Evolutionary conservation across 129 eudicot genomes (phyloP).

Genomic region (Pittosporum tobira): DNA sequence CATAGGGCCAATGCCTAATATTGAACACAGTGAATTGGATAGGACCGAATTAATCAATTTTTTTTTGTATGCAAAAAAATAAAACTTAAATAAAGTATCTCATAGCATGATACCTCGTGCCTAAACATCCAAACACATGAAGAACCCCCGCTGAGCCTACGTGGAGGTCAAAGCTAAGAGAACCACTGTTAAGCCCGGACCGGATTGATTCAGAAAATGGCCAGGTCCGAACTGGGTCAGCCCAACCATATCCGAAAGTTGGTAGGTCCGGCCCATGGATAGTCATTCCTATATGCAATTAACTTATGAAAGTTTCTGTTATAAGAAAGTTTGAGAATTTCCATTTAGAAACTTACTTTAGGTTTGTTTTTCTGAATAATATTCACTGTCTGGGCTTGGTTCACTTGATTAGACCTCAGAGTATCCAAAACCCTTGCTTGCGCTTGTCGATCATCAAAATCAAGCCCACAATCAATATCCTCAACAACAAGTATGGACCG

Average conservation of each 20-base stretch:
- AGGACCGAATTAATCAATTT: too few relatives aligned
- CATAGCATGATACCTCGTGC: too few relatives aligned
- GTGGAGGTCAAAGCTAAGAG: too few relatives aligned
- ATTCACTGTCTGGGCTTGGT: constrained; percentile 15
- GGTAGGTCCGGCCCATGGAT: too few relatives aligned
- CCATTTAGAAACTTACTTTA: neutral
- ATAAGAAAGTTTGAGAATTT: neutral
- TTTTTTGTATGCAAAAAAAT: too few relatives aligned
- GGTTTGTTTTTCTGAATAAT: constrained; percentile 5
- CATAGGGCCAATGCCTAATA: too few relatives aligned
- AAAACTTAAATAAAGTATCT: too few relatives aligned
- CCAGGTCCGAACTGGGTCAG: neutral
- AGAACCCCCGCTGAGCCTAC: too few relatives aligned
- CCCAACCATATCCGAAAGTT: neutral
- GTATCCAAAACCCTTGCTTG: constrained; percentile 4
- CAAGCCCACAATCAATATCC: constrained; percentile 20
- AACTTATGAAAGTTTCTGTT: neutral
- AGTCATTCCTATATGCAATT: neutral
- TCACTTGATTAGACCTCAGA: constrained; percentile 8
- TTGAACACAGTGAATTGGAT: too few relatives aligned
- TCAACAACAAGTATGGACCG: too few relatives aligned
- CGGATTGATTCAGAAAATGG: neutral
- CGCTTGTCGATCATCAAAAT: constrained; percentile 14
- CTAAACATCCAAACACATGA: too few relatives aligned
- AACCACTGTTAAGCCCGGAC: too few relatives aligned